These are phyloP conservation scores for Epichloe typhina DNA, from an alignment of 2,329 filamentous ascomycete species.

Conservation along the genomic window DNA sequence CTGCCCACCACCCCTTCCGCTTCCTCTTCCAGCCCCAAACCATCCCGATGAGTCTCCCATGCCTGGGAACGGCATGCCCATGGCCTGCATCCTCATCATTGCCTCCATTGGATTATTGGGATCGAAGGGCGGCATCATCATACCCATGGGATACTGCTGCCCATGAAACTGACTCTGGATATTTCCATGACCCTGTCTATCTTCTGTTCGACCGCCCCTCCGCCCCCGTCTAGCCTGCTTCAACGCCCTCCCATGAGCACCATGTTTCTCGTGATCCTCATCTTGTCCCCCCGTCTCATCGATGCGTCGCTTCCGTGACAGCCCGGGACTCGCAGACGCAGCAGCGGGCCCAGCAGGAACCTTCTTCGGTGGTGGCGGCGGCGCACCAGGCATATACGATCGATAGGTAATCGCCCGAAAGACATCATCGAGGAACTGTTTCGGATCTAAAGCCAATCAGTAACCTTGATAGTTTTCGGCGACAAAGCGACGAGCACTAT, in stretches of 20 bases:
- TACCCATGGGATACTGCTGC: slow-evolving; percentile 5
- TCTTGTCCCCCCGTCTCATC: slow-evolving; percentile 15
- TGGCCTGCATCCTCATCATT: slow-evolving; percentile 47
- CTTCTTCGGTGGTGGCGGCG: slow-evolving; percentile 14
- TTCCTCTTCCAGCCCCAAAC: slow-evolving; percentile 2
- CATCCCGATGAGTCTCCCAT: slow-evolving; percentile 26
- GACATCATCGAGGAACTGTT: slow-evolving; percentile 55
- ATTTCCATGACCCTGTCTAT: slow-evolving; percentile 3
- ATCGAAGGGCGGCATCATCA: slow-evolving; percentile 33
- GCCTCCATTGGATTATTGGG: slow-evolving; percentile 48
- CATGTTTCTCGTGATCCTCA: not conserved
- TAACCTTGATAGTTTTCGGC: not conserved
- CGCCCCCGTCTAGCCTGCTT: slow-evolving; percentile 50
- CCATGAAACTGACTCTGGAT: slow-evolving; percentile 5
- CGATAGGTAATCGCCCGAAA: slow-evolving; percentile 52
- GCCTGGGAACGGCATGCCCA: slow-evolving; percentile 29
- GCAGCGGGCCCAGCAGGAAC: not conserved
- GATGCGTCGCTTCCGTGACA: slow-evolving; percentile 23
- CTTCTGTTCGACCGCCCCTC: slow-evolving; percentile 15
- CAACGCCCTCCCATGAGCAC: slow-evolving; percentile 24
- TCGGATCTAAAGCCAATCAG: slow-evolving; percentile 17
- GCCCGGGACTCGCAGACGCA: not conserved
- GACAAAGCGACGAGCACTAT: not conserved
- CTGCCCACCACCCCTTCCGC: slow-evolving; percentile 16
- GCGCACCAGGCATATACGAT: slow-evolving; percentile 44